Percentiles rank a stretch among this genome's conserved stretches.
phyloP scores from a whole-genome alignment of 2,329 filamentous ascomycete genomes.

The Penicillium sp. region DNA sequence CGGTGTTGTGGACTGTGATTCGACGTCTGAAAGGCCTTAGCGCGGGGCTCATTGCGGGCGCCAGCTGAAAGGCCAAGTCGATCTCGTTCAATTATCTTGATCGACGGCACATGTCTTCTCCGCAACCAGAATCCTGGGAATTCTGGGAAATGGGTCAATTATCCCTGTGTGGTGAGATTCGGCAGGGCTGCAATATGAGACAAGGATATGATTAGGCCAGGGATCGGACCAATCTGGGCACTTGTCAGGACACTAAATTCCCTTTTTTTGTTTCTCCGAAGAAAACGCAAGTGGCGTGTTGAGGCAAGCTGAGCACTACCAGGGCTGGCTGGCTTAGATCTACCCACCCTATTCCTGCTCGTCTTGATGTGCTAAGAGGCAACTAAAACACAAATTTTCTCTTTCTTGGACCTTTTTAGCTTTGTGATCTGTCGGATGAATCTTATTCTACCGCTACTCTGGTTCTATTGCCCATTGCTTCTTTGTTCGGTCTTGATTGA shows the following conservation, averaged over 20 bases:
- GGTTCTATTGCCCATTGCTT: neutral
- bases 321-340: slow-evolving; percentile 6
- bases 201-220: neutral
- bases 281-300: neutral
- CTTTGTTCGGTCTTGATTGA: neutral
- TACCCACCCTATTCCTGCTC: neutral
- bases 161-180: neutral
- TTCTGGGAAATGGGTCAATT: neutral
- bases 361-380: neutral
- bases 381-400: neutral
- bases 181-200: neutral
- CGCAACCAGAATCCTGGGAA: slow-evolving; percentile 8
- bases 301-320: neutral
- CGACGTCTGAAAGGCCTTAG: slow-evolving; percentile 9
- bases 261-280: neutral
- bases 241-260: neutral
- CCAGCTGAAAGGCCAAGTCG: slow-evolving; percentile 14
- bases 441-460: neutral
- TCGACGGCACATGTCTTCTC: slow-evolving; percentile 10
- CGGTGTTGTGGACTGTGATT: slow-evolving; percentile 11
- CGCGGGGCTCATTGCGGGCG: slow-evolving; percentile 13
- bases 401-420: slow-evolving; percentile 8
- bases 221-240: neutral
- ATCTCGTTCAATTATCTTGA: slow-evolving; percentile 8
- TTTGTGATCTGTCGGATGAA: slow-evolving; percentile 16